Evolutionary conservation across 352 stramenopile species (phyloP).

Genomic region (Phytopythium kandeliae): DNA sequence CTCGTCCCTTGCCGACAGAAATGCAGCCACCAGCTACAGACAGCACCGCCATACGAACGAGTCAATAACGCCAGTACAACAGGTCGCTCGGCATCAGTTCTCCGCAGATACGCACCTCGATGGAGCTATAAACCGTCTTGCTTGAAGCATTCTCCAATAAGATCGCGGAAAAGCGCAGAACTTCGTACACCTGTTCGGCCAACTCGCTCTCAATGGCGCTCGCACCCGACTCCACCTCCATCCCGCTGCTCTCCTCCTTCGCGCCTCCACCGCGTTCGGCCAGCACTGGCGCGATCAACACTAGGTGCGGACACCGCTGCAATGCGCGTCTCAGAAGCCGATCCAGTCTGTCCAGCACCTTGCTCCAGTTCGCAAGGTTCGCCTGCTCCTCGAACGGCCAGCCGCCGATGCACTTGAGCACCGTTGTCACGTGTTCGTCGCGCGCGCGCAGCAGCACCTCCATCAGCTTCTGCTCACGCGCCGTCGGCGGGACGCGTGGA

Average conservation of each 20-base stretch:
- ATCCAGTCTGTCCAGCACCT: constrained; percentile 54
- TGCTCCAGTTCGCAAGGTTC: constrained; percentile 62
- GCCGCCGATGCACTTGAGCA: constrained; percentile 62
- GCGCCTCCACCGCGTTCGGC: not conserved
- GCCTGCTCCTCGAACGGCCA: constrained; percentile 82
- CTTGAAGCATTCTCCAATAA: constrained; percentile 77
- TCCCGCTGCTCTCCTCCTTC: not conserved
- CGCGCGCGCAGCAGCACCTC: constrained; percentile 49
- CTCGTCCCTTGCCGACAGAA: constrained; percentile 65
- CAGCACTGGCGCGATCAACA: constrained; percentile 23
- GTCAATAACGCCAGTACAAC: too few relatives aligned
- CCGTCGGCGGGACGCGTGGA: constrained; percentile 31
- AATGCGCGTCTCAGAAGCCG: constrained; percentile 35
- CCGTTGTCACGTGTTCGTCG: constrained; percentile 33
- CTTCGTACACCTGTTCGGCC: constrained; percentile 57
- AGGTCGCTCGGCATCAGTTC: too few relatives aligned
- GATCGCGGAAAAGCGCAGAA: constrained; percentile 67
- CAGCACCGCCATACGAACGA: too few relatives aligned
- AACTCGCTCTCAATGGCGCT: constrained; percentile 14
- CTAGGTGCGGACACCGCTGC: constrained; percentile 29
- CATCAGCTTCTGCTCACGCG: constrained; percentile 55
- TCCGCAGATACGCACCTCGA: constrained; percentile 21
- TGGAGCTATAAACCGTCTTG: constrained; percentile 67
- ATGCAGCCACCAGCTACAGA: constrained; percentile 19
- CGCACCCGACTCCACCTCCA: constrained; percentile 11